Conservation (phyloP, 192 early-diverging fungal genomes). For the Podila verticillata region DNA sequence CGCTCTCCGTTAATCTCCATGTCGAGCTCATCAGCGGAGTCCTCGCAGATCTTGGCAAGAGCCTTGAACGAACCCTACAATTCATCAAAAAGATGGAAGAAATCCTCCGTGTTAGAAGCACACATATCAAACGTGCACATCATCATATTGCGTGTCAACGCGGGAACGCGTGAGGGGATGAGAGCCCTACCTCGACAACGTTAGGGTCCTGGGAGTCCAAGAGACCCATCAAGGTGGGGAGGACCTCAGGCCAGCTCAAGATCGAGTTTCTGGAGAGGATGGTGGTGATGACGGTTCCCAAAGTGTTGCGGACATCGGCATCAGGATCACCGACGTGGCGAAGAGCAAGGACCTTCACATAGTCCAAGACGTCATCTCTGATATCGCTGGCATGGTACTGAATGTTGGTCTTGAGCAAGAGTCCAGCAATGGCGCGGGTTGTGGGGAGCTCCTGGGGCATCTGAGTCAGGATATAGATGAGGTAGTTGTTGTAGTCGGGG, state of each 20-base stretch:
- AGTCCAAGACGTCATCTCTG: conserved; percentile 69
- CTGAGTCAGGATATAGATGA: conserved; percentile 85
- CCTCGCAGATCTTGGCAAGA: conserved; percentile 96
- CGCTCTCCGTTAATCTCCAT: conserved; percentile 75
- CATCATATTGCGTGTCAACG: too few relatives aligned
- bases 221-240: conserved; percentile 80
- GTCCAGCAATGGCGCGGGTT: conserved; percentile 86
- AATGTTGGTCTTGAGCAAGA: conserved; percentile 84
- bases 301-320: conserved; percentile 77
- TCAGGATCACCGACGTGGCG: conserved; percentile 74
- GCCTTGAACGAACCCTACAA: conserved; percentile 85
- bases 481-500: conserved; percentile 91
- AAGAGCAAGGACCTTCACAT: conserved; percentile 67
- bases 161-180: not conserved
- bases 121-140: too few relatives aligned
- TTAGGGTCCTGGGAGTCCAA: conserved; percentile 75
- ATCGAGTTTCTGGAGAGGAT: conserved; percentile 77
- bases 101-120: not conserved
- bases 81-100: not conserved
- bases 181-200: conserved; percentile 76
- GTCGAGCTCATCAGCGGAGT: conserved; percentile 84
- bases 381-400: conserved; percentile 62
- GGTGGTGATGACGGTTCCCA: conserved; percentile 91
- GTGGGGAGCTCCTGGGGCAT: conserved; percentile 72
- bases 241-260: conserved; percentile 84